Conservation (phyloP, 108 stramenopile genomes). For the Craspedostauros australis region DNA sequence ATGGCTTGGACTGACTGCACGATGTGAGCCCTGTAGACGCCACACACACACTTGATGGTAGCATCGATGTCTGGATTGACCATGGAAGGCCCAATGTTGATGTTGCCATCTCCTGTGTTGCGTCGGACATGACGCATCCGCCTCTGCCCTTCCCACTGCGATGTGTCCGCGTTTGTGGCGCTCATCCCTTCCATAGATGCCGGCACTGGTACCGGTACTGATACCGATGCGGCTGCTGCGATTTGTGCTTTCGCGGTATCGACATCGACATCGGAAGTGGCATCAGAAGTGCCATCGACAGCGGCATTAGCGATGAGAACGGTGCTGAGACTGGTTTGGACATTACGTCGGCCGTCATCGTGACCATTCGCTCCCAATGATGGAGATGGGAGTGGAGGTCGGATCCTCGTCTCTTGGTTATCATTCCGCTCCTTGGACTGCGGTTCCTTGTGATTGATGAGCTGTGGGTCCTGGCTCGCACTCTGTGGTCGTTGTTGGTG, state of each 20-base stretch:
- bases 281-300: conserved; percentile 10
- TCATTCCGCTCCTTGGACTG: too few species aligned
- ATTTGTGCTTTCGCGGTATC: not conserved
- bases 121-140: conserved; percentile 32
- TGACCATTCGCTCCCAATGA: too few species aligned
- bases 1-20: conserved; percentile 33
- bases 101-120: conserved; percentile 93
- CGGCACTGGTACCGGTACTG: not conserved
- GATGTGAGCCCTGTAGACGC: conserved; percentile 85
- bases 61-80: conserved; percentile 89
- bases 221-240: not conserved
- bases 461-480: conserved; percentile 11
- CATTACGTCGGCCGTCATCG: too few species aligned
- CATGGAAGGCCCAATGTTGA: conserved; percentile 82
- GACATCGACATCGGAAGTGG: conserved; percentile 14
- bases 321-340: too few species aligned
- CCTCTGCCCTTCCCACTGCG: not conserved
- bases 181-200: not conserved
- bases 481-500: not conserved
- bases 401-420: too few species aligned
- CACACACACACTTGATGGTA: conserved; percentile 92
- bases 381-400: too few species aligned
- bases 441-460: too few species aligned
- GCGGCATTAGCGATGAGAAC: too few species aligned
- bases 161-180: not conserved